These are phyloP conservation scores for Licmophora abbreviata DNA, from an alignment of 108 stramenopile species.

Conservation along the genomic window DNA sequence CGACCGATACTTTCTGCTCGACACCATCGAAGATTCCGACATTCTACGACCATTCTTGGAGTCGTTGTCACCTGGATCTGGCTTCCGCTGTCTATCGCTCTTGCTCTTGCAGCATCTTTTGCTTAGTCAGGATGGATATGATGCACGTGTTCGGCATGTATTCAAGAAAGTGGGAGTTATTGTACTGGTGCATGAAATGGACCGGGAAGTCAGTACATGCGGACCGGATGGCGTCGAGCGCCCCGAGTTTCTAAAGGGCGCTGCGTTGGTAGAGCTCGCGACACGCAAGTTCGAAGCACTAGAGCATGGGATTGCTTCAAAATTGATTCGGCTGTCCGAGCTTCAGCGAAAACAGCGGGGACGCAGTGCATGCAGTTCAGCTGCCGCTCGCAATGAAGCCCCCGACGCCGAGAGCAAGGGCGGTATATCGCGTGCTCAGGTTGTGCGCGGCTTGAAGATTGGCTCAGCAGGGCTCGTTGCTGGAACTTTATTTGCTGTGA, in stretches of 20 bases:
- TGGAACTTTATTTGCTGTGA: slow-evolving; percentile 59
- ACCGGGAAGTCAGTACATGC: slow-evolving; percentile 19
- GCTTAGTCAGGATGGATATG: slow-evolving; percentile 56
- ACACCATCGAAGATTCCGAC: too few species aligned
- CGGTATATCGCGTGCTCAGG: slow-evolving; percentile 14
- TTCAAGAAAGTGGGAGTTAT: slow-evolving; percentile 73
- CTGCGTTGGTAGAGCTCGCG: slow-evolving; percentile 30
- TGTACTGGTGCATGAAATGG: slow-evolving; percentile 60
- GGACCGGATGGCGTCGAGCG: slow-evolving; percentile 10
- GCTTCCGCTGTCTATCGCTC: slow-evolving; percentile 66
- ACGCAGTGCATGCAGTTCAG: too few species aligned
- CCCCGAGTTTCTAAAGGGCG: neutral
- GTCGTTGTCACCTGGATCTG: slow-evolving; percentile 67
- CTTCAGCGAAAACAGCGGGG: slow-evolving; percentile 4
- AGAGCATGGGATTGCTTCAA: slow-evolving; percentile 62
- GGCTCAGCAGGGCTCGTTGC: slow-evolving; percentile 46
- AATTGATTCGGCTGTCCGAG: slow-evolving; percentile 51
- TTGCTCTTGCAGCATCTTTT: slow-evolving; percentile 66
- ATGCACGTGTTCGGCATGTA: slow-evolving; percentile 70
- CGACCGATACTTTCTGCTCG: too few species aligned
- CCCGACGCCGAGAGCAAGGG: slow-evolving; percentile 3
- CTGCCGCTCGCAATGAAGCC: slow-evolving; percentile 1
- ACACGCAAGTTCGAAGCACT: slow-evolving; percentile 77
- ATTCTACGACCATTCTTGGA: slow-evolving; percentile 69
- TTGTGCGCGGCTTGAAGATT: slow-evolving; percentile 44